Evolutionary conservation across 2,329 filamentous ascomycete species (phyloP), one percentile per base, ranked within the genome.

Genomic region (Fusarium albidum): DNA sequence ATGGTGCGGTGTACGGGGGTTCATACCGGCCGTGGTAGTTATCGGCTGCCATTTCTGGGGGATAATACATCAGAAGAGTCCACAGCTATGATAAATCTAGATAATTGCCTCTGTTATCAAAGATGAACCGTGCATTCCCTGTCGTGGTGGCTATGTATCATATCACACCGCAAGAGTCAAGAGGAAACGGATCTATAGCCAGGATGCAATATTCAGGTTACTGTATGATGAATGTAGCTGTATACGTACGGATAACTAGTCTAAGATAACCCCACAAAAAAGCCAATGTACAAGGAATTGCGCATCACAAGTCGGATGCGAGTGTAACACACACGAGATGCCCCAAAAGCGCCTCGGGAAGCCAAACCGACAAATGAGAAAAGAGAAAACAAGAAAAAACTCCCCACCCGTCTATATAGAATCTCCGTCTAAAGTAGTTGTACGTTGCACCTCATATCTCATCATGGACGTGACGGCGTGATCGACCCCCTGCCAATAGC

Each of bases 381-480:
- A 34, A 49, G n/a, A 13, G 26, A 34, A 17, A 49, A 47, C 27
- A 44, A 42, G 11, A 50, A 55, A 56, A 55, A 56, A 52, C 29
- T 35, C 58, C 58, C 21, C 39, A 27, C 58, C n/a, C 54, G 50
- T 59, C 58, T 62, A 52, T 61, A 39, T 49, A 61, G 43, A 45
- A 40, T 32, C 21, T 56, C 40, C 38, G 25, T 65, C 52, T 62
- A 62, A 47, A 39, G 29, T 42, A 49, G 25, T 43, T 43, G 44
- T 49, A 45, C 44, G 26, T 48, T 49, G 21, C 21, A 55, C 49
- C 52, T 62, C 55, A 61, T 59, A 48, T 59, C 44, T 59, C 58
- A 49, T 61, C 40, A 49, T 38, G 52, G 54, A 53, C 59, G 53
- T 63, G 52, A 63, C 52, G 57, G 41, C 52, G 42, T 63, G 44